Evolutionary conservation across 352 stramenopile genomes (phyloP).

Genomic region (Pythium diclinum): DNA sequence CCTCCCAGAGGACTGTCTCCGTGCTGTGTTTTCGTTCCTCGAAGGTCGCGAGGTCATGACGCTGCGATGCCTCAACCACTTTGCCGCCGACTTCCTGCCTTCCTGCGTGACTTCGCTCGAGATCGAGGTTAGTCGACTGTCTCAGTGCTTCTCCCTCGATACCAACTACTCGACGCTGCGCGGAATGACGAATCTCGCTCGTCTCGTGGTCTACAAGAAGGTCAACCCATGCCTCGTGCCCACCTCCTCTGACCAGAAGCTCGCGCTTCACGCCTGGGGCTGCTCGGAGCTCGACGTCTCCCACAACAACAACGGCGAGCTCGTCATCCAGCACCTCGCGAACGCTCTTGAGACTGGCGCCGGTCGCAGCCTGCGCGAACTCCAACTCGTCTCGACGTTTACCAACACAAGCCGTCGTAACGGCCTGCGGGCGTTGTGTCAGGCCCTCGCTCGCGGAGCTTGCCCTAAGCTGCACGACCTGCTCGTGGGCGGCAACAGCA

Average conservation of each 20-base stretch:
- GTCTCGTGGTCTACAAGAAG: constrained; percentile 54
- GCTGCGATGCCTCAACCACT: constrained; percentile 47
- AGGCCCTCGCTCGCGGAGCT: constrained; percentile 37
- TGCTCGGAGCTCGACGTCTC: constrained; percentile 55
- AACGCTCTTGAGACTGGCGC: constrained; percentile 32
- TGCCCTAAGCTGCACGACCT: constrained; percentile 56
- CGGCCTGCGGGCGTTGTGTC: constrained; percentile 37
- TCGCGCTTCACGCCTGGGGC: constrained; percentile 58
- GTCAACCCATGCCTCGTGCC: constrained; percentile 20
- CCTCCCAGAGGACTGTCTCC: constrained; percentile 46
- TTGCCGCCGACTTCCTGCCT: constrained; percentile 45
- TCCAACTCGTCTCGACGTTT: constrained; percentile 71
- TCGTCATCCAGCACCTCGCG: constrained; percentile 44
- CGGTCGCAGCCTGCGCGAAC: constrained; percentile 42
- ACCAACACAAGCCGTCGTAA: constrained; percentile 63
- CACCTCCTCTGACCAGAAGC: constrained; percentile 24
- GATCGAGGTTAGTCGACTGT: constrained; percentile 47
- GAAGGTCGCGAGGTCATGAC: constrained; percentile 55
- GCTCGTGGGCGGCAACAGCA: constrained; percentile 62
- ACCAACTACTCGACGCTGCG: constrained; percentile 30
- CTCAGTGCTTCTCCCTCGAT: constrained; percentile 26
- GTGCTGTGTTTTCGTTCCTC: constrained; percentile 56
- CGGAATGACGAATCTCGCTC: constrained; percentile 52
- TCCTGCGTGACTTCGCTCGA: constrained; percentile 47
- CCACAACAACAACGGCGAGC: constrained; percentile 55